Evolutionary conservation across 2,329 filamentous ascomycete genomes (phyloP).

Genomic region (Ceratocystis eucalypticola): DNA sequence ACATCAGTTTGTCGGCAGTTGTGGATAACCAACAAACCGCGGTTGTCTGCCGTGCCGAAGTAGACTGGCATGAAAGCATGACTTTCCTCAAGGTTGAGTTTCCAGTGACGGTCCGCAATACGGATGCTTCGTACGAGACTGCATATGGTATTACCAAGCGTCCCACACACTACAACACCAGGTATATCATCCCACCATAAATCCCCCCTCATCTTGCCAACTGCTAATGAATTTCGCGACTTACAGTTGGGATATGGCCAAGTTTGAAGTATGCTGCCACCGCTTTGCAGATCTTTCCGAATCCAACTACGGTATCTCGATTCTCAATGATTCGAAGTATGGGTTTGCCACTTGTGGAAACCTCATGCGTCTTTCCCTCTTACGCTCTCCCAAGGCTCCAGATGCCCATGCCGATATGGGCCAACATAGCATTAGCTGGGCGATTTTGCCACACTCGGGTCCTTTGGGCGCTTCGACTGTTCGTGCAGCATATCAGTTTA

Average conservation of each 20-base stretch:
- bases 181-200: constrained; percentile 26
- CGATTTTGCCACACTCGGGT: constrained; percentile 73
- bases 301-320: constrained; percentile 75
- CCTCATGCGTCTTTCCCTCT: constrained; percentile 74
- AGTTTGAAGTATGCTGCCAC: constrained; percentile 93
- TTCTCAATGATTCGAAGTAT: constrained; percentile 92
- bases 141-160: constrained; percentile 80
- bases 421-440: constrained; percentile 73
- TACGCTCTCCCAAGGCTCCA: constrained; percentile 81
- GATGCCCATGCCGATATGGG: constrained; percentile 94
- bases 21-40: constrained; percentile 31
- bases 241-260: constrained; percentile 79
- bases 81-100: constrained; percentile 99
- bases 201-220: background rate
- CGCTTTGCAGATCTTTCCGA: constrained; percentile 88
- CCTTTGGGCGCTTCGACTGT: constrained; percentile 59
- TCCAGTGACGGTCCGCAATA: constrained; percentile 80
- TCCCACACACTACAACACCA: constrained; percentile 96
- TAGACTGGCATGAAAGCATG: constrained; percentile 96
- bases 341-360: constrained; percentile 85
- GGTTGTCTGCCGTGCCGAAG: constrained; percentile 54
- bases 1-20: constrained; percentile 63
- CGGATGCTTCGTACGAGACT: constrained; percentile 87
- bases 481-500: constrained; percentile 77
- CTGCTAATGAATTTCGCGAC: background rate